Base-by-base conservation (phyloP, 208 protist species). In the Trypanosoma vivax region DNA sequence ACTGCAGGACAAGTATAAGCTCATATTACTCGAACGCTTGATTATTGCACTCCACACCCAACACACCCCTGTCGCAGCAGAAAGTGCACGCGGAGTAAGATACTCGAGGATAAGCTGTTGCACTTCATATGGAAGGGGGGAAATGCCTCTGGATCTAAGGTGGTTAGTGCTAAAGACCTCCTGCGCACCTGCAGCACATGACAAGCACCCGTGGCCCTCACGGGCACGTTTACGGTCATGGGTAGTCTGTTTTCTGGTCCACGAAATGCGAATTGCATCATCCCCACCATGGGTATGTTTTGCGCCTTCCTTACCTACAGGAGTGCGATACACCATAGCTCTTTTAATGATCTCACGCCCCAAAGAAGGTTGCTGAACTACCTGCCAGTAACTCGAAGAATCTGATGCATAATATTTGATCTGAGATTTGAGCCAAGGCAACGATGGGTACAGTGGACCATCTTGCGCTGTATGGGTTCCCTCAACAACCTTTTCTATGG, bases 41-140 rank as follows among this genome's bases (percentile, higher is more conserved):
- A 70, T 48, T 23, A 76, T 65, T 10, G 14, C 24, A 21, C 50
- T 33, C 72, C 72, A 79, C 9, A 35, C 13, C 4, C 11, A 31
- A 45, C 77, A 84, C 11, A 76, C 77, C 6, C 29, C 24, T 14
- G 28, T 29, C 18, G 41, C 60, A 10, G 65, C 69, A n/a, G 34
- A 50, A 24, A 73, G 37, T n/a, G 43, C 60, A 45, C 65, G 62
- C 2, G 73, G 73, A 3, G 62, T n/a, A 21, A 75, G 47, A 38
- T 62, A 76, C 23, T 59, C 31, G 0, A 79, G 47, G 23, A 75
- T 62, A 18, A 45, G 21, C 14, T 53, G 46, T 50, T 76, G 71
- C 9, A 79, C 25, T 10, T 66, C 64, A 13, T 21, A 29, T 6
- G 76, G 67, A 2, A 84, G 40, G 0, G 50, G 34, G 9, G 27